A percentile compares a stretch with the other conserved stretches of the same genome.
These are phyloP conservation scores for Teunomyces stri DNA, from an alignment of 805 yeast species.

Conservation along the genomic window DNA sequence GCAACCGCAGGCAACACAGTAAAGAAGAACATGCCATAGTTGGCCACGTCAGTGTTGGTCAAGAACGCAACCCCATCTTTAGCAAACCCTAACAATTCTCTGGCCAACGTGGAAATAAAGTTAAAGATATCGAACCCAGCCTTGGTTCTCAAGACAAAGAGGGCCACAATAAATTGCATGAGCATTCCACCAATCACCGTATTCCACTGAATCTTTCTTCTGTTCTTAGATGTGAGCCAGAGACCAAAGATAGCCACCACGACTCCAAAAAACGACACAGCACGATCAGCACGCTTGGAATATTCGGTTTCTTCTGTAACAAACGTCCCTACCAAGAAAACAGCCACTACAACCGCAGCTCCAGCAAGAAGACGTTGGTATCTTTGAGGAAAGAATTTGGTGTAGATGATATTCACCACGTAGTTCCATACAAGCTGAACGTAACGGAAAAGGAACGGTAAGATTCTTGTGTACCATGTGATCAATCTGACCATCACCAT, in stretches of 20 bases:
- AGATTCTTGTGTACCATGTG: slow-evolving; percentile 44
- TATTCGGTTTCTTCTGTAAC: slow-evolving; percentile 46
- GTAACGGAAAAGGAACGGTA: slow-evolving; percentile 12
- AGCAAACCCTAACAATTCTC: slow-evolving; percentile 56
- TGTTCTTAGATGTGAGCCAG: slow-evolving; percentile 45
- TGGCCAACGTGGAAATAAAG: slow-evolving; percentile 56
- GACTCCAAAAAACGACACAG: slow-evolving; percentile 56
- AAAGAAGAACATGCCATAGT: slow-evolving; percentile 49
- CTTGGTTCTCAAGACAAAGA: slow-evolving; percentile 59
- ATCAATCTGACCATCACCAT: slow-evolving; percentile 50
- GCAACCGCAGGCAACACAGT: slow-evolving; percentile 61
- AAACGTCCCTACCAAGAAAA: slow-evolving; percentile 54
- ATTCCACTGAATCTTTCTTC: slow-evolving; percentile 50
- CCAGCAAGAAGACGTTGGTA: slow-evolving; percentile 43
- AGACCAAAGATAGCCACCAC: slow-evolving; percentile 45
- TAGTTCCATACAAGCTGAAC: slow-evolving; percentile 24
- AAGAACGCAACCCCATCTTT: slow-evolving; percentile 61
- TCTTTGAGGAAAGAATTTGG: slow-evolving; percentile 39
- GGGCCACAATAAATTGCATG: slow-evolving; percentile 57
- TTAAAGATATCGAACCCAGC: slow-evolving; percentile 62
- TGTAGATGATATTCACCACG: slow-evolving; percentile 32
- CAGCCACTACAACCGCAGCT: slow-evolving; percentile 43
- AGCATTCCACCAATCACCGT: slow-evolving; percentile 60
- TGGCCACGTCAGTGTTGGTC: slow-evolving; percentile 40
- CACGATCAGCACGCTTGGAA: slow-evolving; percentile 51